Evolutionary conservation across 2,329 filamentous ascomycete species (phyloP), one percentile per base, ranked within the genome.

Genomic region (Fusarium sororula): DNA sequence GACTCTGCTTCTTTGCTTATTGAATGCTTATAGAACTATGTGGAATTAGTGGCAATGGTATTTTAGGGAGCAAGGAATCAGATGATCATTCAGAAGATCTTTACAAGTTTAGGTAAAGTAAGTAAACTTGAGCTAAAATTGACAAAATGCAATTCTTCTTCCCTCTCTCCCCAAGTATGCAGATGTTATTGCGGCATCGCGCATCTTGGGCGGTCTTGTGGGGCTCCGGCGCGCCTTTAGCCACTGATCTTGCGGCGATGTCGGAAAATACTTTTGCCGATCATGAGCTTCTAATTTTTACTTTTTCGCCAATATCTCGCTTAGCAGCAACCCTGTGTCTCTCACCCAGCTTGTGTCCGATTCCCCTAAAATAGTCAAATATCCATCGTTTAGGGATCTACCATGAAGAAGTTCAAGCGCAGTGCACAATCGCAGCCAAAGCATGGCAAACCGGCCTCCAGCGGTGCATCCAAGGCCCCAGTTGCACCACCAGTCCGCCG

Each of bases 341-440:
- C 5, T 37, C 37, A 41, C 22, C 9, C 38, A 28, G 26, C 62
- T 51, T 15, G 28, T 32, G 38, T 39, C 15, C 0, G 14, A 24
- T 24, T 18, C 28, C 14, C 17, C 18, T 28, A 3, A 20, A n/a
- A 14, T 14, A 6, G 10, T 58, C 26, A 35, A 35, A 32, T 50
- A 7, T 5, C 22, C 17, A 22, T 9, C 4, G 6, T 7, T 4
- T 6, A 4, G 24, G 4, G 11, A 32, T 18, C 1, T 3, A 32
- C 5, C 3, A 67, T 67, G 65, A 47, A 22, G 2, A 60, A 68
- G 17, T 68, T 67, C 28, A 67, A 61, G 22, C 65, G 65, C 9
- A 30, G 53, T 22, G 63, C 65, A 22, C 65, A 68, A 11, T 68
- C 65, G 3, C 65, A 68, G 10, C 65, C 65, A 54, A 68, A 68